Conservation (phyloP, 2,329 filamentous ascomycete genomes). For the Colletotrichum chrysophilum region DNA sequence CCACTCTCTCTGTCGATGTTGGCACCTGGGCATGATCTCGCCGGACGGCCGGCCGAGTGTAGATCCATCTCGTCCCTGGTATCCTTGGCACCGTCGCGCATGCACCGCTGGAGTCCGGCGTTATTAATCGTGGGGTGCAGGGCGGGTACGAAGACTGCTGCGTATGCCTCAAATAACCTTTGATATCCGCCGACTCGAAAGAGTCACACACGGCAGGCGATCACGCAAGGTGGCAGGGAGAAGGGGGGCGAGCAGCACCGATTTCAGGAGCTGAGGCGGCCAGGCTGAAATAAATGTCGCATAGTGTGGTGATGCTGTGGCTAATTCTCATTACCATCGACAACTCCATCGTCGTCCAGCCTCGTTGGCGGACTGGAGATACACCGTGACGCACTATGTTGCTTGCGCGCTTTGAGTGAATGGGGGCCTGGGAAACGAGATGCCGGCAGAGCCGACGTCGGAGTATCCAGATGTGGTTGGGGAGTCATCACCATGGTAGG, state of each 20-base stretch:
- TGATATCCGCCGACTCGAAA: conserved; percentile 2
- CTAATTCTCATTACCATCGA: conserved; percentile 18
- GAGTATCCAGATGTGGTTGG: conserved; percentile 8
- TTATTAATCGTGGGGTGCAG: conserved; percentile 21
- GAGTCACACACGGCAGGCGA: conserved; percentile 11
- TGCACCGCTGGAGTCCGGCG: conserved; percentile 4
- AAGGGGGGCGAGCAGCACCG: background rate
- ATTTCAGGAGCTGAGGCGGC: background rate
- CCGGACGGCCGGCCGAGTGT: conserved; percentile 16
- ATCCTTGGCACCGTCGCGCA: conserved; percentile 3
- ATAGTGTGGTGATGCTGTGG: background rate
- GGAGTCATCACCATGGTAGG: background rate
- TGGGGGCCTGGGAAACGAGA: background rate
- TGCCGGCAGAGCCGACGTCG: conserved; percentile 14
- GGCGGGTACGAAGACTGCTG: background rate
- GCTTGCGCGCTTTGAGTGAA: background rate
- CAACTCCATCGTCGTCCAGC: background rate
- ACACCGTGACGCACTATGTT: background rate
- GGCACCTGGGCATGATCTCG: conserved; percentile 10
- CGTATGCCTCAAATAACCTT: conserved; percentile 21
- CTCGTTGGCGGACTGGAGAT: conserved; percentile 7
- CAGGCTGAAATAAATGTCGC: conserved; percentile 15
- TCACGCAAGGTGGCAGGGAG: conserved; percentile 8
- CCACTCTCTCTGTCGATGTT: background rate
- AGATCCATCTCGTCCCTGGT: background rate